A percentile compares a stretch with the other conserved stretches of the same genome.
Conservation (phyloP, 2,329 filamentous ascomycete species). For the Graphilbum ipis-grandicollis region DNA sequence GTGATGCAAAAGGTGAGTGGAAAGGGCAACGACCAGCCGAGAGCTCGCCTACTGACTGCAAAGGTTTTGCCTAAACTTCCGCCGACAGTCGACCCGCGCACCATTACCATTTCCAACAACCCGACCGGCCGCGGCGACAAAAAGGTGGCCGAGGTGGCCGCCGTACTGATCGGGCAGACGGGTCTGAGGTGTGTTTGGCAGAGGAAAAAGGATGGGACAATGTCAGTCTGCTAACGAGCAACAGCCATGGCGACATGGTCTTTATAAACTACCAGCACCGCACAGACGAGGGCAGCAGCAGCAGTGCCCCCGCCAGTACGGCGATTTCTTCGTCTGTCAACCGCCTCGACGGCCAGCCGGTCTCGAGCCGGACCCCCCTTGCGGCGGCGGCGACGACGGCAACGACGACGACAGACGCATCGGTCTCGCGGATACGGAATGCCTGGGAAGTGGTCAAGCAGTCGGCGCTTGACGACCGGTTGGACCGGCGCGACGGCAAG, state of each 20-base stretch:
- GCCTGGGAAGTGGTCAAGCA: constrained; percentile 89
- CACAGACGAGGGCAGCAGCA: constrained; percentile 24
- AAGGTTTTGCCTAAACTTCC: constrained; percentile 44
- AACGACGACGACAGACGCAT: constrained; percentile 26
- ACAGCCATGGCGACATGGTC: constrained; percentile 76
- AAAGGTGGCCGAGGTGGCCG: constrained; percentile 41
- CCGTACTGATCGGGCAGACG: constrained; percentile 38
- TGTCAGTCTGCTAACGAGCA: too few relatives aligned
- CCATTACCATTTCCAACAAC: constrained; percentile 44
- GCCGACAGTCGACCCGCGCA: constrained; percentile 39
- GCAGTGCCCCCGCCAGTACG: constrained; percentile 9
- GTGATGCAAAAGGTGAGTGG: constrained; percentile 35
- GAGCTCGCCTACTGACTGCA: constrained; percentile 6
- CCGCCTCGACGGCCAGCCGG: constrained; percentile 61
- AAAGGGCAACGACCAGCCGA: background rate
- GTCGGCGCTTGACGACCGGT: constrained; percentile 65
- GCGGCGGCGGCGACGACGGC: background rate
- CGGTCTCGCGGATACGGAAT: constrained; percentile 63
- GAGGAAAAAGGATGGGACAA: too few relatives aligned
- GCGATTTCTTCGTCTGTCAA: constrained; percentile 31
- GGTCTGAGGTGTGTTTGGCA: constrained; percentile 48
- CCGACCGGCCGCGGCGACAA: constrained; percentile 36
- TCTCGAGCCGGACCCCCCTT: constrained; percentile 38
- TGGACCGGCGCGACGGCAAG: constrained; percentile 84
- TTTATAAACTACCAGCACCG: constrained; percentile 66